Conservation (phyloP, 371 early-diverging fungal genomes). For the Rhizopus arrhizus region DNA sequence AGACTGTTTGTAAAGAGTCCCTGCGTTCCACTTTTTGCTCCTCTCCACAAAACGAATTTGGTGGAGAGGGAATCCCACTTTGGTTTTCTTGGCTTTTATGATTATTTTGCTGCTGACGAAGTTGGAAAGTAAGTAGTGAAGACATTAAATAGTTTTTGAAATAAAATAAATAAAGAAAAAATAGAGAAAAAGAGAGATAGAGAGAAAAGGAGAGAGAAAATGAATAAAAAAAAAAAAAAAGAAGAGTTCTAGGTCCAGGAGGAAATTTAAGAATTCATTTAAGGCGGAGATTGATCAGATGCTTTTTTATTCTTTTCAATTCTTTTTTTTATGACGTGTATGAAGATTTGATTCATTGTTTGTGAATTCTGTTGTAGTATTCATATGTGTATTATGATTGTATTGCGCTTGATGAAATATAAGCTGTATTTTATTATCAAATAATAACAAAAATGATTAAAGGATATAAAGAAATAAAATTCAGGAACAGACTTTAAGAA, state of each 20-base stretch:
- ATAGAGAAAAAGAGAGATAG: not conserved
- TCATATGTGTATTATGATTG: too few species aligned
- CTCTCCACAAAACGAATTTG: constrained; percentile 53
- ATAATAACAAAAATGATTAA: too few species aligned
- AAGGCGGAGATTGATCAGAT: not conserved
- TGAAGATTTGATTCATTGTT: too few species aligned
- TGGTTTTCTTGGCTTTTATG: constrained; percentile 9
- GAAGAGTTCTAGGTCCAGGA: not conserved
- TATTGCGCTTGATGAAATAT: too few species aligned
- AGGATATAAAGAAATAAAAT: too few species aligned
- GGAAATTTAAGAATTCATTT: not conserved
- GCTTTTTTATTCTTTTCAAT: too few species aligned
- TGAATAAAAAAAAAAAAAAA: not conserved
- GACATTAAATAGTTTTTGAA: constrained; percentile 28
- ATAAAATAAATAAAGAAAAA: not conserved
- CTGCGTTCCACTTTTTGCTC: constrained; percentile 33
- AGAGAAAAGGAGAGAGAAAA: constrained; percentile 4
- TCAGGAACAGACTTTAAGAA: too few species aligned
- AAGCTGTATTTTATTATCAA: too few species aligned
- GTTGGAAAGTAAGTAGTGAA: constrained; percentile 49
- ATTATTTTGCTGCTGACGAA: constrained; percentile 29
- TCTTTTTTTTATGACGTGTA: too few species aligned
- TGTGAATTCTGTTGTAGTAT: too few species aligned
- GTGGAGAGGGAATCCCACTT: constrained; percentile 48
- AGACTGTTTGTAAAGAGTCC: constrained; percentile 45